A percentile compares a stretch with the other conserved stretches of the same genome.
Evolutionary conservation across 1,284 basidiomycete species (phyloP).

Genomic region (Chondrostereum purpureum): DNA sequence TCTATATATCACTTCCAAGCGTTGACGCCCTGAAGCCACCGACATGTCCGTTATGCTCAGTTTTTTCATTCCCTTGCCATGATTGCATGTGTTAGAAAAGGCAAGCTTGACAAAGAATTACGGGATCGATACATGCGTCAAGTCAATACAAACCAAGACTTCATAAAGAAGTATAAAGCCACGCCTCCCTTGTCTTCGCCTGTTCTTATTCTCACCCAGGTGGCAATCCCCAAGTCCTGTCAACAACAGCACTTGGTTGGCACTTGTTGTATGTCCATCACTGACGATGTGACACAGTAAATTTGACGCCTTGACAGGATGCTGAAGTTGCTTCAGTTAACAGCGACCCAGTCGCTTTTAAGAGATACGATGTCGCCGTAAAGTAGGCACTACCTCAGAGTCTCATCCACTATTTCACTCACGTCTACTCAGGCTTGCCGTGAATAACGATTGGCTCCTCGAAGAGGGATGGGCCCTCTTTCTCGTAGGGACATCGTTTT

Average conservation of each 20-base stretch:
- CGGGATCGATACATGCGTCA: conserved; percentile 45
- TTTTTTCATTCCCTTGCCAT: conserved; percentile 65
- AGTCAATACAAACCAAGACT: conserved; percentile 51
- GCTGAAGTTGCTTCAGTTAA: conserved; percentile 56
- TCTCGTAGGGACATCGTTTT: too few relatives aligned
- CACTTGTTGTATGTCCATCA: conserved; percentile 47
- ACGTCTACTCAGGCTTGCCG: conserved; percentile 38
- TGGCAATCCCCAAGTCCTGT: conserved; percentile 65
- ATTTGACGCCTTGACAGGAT: conserved; percentile 34
- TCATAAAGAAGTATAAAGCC: conserved; percentile 43
- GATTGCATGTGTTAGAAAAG: conserved; percentile 47
- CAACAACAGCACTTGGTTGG: conserved; percentile 60
- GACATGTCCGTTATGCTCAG: conserved; percentile 57
- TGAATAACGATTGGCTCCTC: conserved; percentile 59
- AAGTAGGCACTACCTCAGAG: conserved; percentile 31
- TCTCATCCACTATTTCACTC: conserved; percentile 1
- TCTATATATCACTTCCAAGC: background rate
- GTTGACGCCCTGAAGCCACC: conserved; percentile 38
- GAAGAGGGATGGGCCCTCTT: conserved; percentile 67
- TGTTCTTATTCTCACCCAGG: conserved; percentile 25
- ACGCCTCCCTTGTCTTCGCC: background rate
- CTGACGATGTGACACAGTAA: background rate
- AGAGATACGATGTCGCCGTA: conserved; percentile 60
- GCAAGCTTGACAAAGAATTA: conserved; percentile 28
- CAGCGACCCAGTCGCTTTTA: conserved; percentile 51